Base-by-base conservation (phyloP, 768 basidiomycete species). In the Pleurotus platypus region DNA sequence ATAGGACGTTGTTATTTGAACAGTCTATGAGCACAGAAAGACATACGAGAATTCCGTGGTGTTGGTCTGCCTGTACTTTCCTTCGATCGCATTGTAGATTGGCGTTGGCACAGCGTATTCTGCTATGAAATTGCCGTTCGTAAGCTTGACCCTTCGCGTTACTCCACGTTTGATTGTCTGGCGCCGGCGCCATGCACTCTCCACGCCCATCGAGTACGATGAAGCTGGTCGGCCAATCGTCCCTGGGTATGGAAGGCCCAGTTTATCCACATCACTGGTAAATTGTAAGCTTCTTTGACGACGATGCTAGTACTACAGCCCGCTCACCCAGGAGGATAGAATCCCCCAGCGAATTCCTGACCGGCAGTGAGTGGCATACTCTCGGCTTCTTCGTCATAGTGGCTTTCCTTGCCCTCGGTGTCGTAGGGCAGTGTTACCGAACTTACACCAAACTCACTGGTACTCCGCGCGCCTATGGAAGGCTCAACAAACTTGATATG, bases 31-130 rank as follows among this genome's bases (percentile, higher is more conserved):
- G 5, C 16, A 40, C 15, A 15, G 26, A 24, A 37, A 20, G 1
- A 77, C 86, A 64, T 43, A 87, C 84, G 87, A 83, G 70, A 91
- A 91, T 67, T 91, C 90, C 1, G 80, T 89, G 12, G 83, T 80
- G 51, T 70, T 84, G 57, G 75, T 77, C 58, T 67, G 67, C 15
- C 76, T 65, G 71, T 84, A 88, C 67, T 84, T 85, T 35, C 75
- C 70, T 68, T 89, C 86, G 15, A 87, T 80, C 5, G 87, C 86
- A 53, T 78, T 85, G 51, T 75, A 75, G 39, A 89, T 81, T 0
- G 86, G 82, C 0, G 81, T 79, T 1, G 87, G 87, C 0, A 89
- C 88, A 4, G 78, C 71, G 63, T 88, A 87, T 59, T 89, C 87
- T 15, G 80, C 75, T 66, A 89, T 85, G 70, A 87, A 89, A 62